phyloP scores from a whole-genome alignment of 2,329 filamentous ascomycete genomes.

The Diplodia corticola region DNA sequence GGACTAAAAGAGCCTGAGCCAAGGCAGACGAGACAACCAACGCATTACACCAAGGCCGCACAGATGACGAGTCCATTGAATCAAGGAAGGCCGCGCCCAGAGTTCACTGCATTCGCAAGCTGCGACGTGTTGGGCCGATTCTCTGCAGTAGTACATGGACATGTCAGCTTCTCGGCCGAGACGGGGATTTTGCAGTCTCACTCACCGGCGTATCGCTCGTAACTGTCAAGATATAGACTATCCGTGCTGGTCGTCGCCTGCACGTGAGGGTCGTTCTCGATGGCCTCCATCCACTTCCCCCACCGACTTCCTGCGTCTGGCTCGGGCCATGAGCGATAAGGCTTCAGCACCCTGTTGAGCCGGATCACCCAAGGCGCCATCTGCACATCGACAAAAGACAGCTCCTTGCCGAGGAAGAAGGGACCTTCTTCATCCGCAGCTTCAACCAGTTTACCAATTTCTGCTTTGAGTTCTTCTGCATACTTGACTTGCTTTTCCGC shows the following conservation, averaged over 20 bases:
- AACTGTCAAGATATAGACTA: constrained; percentile 66
- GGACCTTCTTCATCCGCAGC: constrained; percentile 63
- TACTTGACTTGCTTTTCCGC: constrained; percentile 58
- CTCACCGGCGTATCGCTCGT: constrained; percentile 62
- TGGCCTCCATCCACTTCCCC: constrained; percentile 68
- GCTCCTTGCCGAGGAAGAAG: constrained; percentile 62
- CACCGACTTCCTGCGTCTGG: constrained; percentile 64
- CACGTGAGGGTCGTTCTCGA: constrained; percentile 65
- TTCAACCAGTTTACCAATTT: constrained; percentile 63
- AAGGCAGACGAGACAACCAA: background rate
- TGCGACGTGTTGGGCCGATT: constrained; percentile 61
- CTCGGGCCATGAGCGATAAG: constrained; percentile 66
- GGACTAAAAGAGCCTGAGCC: background rate
- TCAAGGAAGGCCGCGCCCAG: constrained; percentile 55
- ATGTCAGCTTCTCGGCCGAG: background rate
- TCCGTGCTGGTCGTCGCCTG: constrained; percentile 67
- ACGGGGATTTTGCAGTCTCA: constrained; percentile 22
- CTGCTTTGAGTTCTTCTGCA: constrained; percentile 62
- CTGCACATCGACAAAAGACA: constrained; percentile 71
- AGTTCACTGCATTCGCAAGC: constrained; percentile 61
- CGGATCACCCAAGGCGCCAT: constrained; percentile 74
- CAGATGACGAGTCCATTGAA: background rate
- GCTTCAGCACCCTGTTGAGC: constrained; percentile 64
- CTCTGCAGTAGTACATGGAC: constrained; percentile 40
- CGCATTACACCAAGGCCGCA: background rate